Conservation (phyloP, 1,284 basidiomycete genomes). For the Rhizopogon hawkerae region DNA sequence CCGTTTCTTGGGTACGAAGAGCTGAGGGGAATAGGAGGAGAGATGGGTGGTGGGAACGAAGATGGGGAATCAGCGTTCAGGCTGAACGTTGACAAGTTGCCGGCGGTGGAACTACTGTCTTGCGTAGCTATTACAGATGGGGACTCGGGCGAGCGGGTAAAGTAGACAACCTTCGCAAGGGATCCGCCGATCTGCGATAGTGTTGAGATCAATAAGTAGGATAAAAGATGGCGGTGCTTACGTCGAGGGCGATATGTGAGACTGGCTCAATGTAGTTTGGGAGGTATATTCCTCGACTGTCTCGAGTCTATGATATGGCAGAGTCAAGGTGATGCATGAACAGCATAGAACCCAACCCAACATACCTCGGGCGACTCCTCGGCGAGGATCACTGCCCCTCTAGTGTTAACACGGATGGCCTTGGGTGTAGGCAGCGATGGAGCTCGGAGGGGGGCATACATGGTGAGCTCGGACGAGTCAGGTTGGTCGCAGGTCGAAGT, state of each 20-base stretch:
- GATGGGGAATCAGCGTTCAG: constrained; percentile 36
- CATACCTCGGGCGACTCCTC: constrained; percentile 86
- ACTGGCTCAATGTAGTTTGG: constrained; percentile 94
- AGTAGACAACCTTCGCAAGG: constrained; percentile 97
- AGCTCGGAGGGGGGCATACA: constrained; percentile 23
- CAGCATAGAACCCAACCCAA: background rate
- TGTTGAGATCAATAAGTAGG: constrained; percentile 2
- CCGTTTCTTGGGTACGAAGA: constrained; percentile 44
- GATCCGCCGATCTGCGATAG: constrained; percentile 83
- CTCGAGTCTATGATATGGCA: constrained; percentile 57
- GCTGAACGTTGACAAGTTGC: constrained; percentile 42
- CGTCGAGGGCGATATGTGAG: constrained; percentile 94
- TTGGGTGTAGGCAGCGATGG: constrained; percentile 55
- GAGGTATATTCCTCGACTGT: constrained; percentile 91
- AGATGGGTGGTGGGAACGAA: constrained; percentile 27
- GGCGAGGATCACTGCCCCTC: constrained; percentile 81
- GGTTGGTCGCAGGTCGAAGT: constrained; percentile 1
- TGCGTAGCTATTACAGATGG: constrained; percentile 54
- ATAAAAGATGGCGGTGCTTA: constrained; percentile 37
- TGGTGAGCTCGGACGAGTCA: background rate
- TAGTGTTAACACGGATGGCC: constrained; percentile 78
- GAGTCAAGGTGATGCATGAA: constrained; percentile 7
- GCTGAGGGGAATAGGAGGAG: constrained; percentile 32
- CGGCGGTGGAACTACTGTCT: constrained; percentile 40
- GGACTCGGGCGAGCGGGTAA: constrained; percentile 82